phyloP scores from a whole-genome alignment of 1,284 basidiomycete species.

The Rhizoctonia solani region DNA sequence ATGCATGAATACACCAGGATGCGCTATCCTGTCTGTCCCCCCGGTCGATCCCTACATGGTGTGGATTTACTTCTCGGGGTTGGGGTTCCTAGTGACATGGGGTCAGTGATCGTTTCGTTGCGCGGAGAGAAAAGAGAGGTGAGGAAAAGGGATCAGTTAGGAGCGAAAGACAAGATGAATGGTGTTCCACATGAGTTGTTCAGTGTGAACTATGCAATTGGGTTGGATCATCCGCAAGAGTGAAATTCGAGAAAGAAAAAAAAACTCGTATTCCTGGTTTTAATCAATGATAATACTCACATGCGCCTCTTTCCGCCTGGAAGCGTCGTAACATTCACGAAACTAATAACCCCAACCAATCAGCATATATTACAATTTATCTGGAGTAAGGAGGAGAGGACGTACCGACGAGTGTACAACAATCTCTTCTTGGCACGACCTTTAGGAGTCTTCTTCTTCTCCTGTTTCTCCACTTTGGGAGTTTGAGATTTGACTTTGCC shows the following conservation, averaged over 20 bases:
- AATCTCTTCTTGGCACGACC: slow-evolving; percentile 96
- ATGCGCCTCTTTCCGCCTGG: slow-evolving; percentile 95
- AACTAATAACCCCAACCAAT: too few species aligned
- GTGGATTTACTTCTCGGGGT: slow-evolving; percentile 73
- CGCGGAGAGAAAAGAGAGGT: slow-evolving; percentile 18
- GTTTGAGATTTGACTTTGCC: slow-evolving; percentile 99
- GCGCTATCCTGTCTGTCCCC: not conserved
- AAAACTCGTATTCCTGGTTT: too few species aligned
- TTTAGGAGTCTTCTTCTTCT: slow-evolving; percentile 96
- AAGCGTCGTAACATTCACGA: slow-evolving; percentile 91
- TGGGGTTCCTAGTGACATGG: slow-evolving; percentile 66
- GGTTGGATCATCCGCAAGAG: slow-evolving; percentile 61
- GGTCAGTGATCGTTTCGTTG: slow-evolving; percentile 8
- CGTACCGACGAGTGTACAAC: slow-evolving; percentile 90
- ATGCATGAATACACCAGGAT: not conserved
- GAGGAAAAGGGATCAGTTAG: slow-evolving; percentile 68
- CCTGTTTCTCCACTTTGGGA: slow-evolving; percentile 96
- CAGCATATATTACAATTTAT: not conserved
- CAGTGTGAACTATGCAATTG: slow-evolving; percentile 92
- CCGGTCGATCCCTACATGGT: not conserved
- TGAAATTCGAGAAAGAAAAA: not conserved
- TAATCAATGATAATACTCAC: slow-evolving; percentile 59
- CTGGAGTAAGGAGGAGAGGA: slow-evolving; percentile 36
- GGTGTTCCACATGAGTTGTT: slow-evolving; percentile 75
- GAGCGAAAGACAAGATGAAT: slow-evolving; percentile 91